Conservation (phyloP, 345 rosid genomes). For the Iberis pinnata region DNA sequence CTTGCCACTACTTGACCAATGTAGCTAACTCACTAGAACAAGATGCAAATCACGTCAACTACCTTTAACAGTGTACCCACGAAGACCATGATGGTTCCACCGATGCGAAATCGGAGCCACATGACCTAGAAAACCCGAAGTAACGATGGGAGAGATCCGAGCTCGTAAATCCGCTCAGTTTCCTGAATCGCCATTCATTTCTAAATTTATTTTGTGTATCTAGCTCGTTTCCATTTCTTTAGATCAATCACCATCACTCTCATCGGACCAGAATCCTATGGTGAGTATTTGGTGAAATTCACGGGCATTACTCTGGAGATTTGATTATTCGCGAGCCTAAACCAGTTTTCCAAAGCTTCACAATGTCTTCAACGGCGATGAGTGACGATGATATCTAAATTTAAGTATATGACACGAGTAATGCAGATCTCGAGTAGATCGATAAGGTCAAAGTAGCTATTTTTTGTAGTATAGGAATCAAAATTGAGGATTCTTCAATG, state of each 20-base stretch:
- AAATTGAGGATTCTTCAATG: conserved; percentile 10
- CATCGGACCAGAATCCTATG: conserved; percentile 49
- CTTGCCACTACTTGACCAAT: conserved; percentile 87
- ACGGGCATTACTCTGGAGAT: conserved; percentile 80
- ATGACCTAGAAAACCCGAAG: conserved; percentile 60
- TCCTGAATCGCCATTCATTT: conserved; percentile 79
- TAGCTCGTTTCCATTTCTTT: conserved; percentile 49
- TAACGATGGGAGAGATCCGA: conserved; percentile 68
- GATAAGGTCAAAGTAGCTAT: conserved; percentile 41
- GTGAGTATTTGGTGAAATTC: conserved; percentile 68
- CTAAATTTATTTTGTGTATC: conserved; percentile 60
- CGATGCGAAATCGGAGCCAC: conserved; percentile 73
- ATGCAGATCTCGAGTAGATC: conserved; percentile 73
- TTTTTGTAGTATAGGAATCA: conserved; percentile 36
- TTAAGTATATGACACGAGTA: conserved; percentile 51
- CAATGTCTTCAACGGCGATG: conserved; percentile 58
- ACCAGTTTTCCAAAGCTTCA: conserved; percentile 50
- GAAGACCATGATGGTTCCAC: conserved; percentile 80
- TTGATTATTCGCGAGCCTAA: conserved; percentile 46
- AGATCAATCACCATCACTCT: conserved; percentile 77
- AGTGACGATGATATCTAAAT: conserved; percentile 64
- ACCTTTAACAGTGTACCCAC: conserved; percentile 72
- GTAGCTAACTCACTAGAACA: conserved; percentile 64
- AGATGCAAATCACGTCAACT: conserved; percentile 71
- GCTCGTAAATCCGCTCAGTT: conserved; percentile 58